Evolutionary conservation across 1,139 yeast genomes (phyloP).

Genomic region (Hyphopichia wangnamkhiaoensis): DNA sequence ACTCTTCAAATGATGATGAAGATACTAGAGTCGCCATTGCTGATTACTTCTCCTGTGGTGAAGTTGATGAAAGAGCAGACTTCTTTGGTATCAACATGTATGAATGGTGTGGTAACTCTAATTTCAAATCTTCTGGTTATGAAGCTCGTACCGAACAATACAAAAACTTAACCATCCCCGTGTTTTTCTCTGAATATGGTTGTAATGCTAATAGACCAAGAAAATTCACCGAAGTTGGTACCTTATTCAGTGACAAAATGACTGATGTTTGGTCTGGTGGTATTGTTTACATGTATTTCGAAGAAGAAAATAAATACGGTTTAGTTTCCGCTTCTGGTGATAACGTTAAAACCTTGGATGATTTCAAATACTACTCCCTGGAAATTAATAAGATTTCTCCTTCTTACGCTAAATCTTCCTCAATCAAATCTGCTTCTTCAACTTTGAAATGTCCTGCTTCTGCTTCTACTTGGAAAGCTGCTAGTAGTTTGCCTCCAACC

Average conservation of each 20-base stretch:
- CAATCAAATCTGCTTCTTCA: constrained; percentile 21
- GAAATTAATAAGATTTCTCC: constrained; percentile 57
- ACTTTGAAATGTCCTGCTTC: constrained; percentile 52
- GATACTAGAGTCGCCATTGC: constrained; percentile 72
- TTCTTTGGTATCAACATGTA: constrained; percentile 95
- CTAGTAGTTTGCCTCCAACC: constrained; percentile 63
- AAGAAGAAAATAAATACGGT: constrained; percentile 81
- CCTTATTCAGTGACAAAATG: constrained; percentile 63
- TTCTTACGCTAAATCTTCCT: constrained; percentile 30
- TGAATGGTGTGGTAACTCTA: constrained; percentile 89
- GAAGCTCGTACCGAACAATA: constrained; percentile 71
- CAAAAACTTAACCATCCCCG: constrained; percentile 70
- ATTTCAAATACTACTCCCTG: constrained; percentile 55
- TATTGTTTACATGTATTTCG: constrained; percentile 84
- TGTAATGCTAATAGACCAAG: constrained; percentile 73
- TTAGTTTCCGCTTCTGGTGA: constrained; percentile 57
- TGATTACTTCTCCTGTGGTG: constrained; percentile 83
- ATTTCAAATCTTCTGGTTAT: constrained; percentile 70
- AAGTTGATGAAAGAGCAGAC: constrained; percentile 66
- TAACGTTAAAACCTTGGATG: constrained; percentile 43
- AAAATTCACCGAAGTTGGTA: constrained; percentile 68
- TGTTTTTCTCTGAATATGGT: constrained; percentile 91
- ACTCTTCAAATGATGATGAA: constrained; percentile 82
- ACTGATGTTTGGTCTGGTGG: constrained; percentile 90
- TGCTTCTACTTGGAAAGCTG: constrained; percentile 54